These are phyloP conservation scores for Dentipellis fragilis DNA, from an alignment of 768 basidiomycete species.

Conservation along the genomic window DNA sequence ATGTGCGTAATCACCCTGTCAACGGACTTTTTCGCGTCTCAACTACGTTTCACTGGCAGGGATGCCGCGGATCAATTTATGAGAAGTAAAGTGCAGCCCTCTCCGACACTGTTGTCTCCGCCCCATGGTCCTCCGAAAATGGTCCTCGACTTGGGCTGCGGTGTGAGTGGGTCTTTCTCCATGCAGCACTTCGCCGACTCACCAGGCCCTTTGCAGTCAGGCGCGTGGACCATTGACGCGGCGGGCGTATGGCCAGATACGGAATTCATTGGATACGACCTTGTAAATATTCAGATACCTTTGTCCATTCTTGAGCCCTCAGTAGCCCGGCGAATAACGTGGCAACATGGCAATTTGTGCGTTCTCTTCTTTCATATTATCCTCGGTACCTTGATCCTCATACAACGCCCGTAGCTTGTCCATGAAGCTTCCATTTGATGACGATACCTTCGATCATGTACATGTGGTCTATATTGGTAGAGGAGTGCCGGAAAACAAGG, in stretches of 20 bases:
- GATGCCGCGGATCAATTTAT: slow-evolving; percentile 16
- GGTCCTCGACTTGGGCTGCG: slow-evolving; percentile 14
- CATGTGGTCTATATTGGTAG: slow-evolving; percentile 56
- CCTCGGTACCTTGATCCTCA: background rate
- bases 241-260: slow-evolving; percentile 12
- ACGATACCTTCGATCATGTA: slow-evolving; percentile 77
- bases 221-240: slow-evolving; percentile 14
- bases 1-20: slow-evolving; percentile 35
- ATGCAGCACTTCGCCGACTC: background rate
- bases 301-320: slow-evolving; percentile 37
- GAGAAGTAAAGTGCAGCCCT: slow-evolving; percentile 8
- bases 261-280: slow-evolving; percentile 55
- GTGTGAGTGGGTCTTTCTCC: slow-evolving; percentile 4
- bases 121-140: slow-evolving; percentile 8
- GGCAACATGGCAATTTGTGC: slow-evolving; percentile 76
- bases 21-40: background rate
- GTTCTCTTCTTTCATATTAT: slow-evolving; percentile 12
- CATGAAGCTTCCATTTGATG: slow-evolving; percentile 69
- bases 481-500: slow-evolving; percentile 49
- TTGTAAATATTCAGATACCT: slow-evolving; percentile 66
- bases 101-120: slow-evolving; percentile 9
- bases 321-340: slow-evolving; percentile 49
- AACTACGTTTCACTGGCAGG: slow-evolving; percentile 4
- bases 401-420: slow-evolving; percentile 40
- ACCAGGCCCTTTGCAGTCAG: slow-evolving; percentile 5